Evolutionary conservation across 192 early-diverging fungal species (phyloP).

Genomic region (Coemansia sp.): DNA sequence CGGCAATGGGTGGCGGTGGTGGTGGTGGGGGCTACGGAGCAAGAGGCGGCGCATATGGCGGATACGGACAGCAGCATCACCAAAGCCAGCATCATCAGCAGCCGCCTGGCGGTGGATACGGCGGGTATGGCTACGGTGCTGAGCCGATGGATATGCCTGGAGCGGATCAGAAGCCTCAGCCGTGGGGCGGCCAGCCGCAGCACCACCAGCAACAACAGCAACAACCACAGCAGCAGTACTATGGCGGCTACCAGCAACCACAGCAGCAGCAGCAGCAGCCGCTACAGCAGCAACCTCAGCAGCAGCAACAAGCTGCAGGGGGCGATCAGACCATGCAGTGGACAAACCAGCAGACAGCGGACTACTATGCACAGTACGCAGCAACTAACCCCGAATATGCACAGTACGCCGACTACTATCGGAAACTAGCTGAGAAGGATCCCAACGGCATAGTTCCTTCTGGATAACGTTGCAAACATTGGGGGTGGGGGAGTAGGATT

Average conservation of each 20-base stretch:
- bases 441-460: conserved; percentile 53
- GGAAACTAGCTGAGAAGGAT: conserved; percentile 50
- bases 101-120: conserved; percentile 11
- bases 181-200: conserved; percentile 20
- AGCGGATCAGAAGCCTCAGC: conserved; percentile 16
- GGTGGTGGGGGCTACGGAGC: conserved; percentile 25
- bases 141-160: conserved; percentile 16
- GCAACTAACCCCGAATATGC: conserved; percentile 49
- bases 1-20: conserved; percentile 11
- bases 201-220: conserved; percentile 12
- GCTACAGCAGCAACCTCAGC: conserved; percentile 16
- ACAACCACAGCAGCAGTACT: background rate
- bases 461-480: conserved; percentile 1
- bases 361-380: conserved; percentile 52
- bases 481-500: no score
- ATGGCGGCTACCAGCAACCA: conserved; percentile 22
- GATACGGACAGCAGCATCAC: conserved; percentile 26
- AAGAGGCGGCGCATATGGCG: conserved; percentile 9
- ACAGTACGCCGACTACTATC: conserved; percentile 54
- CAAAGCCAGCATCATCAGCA: conserved; percentile 7
- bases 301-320: conserved; percentile 19
- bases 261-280: conserved; percentile 14
- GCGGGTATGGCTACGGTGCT: conserved; percentile 12
- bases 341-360: conserved; percentile 54
- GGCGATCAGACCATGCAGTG: conserved; percentile 39